Evolutionary conservation across 2,329 filamentous ascomycete species (phyloP), one percentile per base, ranked within the genome.

Genomic region (Bipolaris oryzae): DNA sequence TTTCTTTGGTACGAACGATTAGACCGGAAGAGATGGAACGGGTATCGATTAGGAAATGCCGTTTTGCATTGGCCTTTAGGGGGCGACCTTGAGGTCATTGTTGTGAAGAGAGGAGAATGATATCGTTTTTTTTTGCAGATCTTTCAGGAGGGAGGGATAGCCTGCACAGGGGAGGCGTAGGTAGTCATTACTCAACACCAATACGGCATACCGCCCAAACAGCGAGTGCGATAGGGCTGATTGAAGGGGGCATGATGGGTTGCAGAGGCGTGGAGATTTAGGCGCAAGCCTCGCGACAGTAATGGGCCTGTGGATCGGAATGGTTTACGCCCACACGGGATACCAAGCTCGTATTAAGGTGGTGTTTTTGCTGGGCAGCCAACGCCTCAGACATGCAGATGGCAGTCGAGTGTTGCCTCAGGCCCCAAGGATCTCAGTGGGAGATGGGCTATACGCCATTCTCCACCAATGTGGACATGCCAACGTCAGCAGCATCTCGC

Each of bases 381-480:
- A n/a, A 53, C 33, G 53, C 48, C 48, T 46, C 42, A 44, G 35
- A 45, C 34, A 46, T 39, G 43, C n/a, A 37, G 18, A 43, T 42
- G 53, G 53, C 28, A 37, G 42, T 47, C n/a, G 28, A 20, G n/a
- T n/a, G 53, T 57, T 50, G 49, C 43, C 44, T 57, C 43, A 53
- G 53, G 48, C 47, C 18, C 43, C n/a, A 18, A 18, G 43, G 25
- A 38, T 48, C 31, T 43, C 37, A 44, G 46, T 50, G 28, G 42
- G 38, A 52, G 16, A 45, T 20, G 39, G 15, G 48, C 56, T 49
- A 50, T 28, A n/a, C 16, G 11, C 39, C 55, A 63, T 66, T 64
- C 61, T 71, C 70, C 70, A 71, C 70, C 70, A 72, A 72, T 72
- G 65, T 67, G 57, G 53, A 61, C 59, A 61, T 34, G 25, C 38